Conservation (phyloP, 2,329 filamentous ascomycete species). For the Tolypocladium guangdongense region DNA sequence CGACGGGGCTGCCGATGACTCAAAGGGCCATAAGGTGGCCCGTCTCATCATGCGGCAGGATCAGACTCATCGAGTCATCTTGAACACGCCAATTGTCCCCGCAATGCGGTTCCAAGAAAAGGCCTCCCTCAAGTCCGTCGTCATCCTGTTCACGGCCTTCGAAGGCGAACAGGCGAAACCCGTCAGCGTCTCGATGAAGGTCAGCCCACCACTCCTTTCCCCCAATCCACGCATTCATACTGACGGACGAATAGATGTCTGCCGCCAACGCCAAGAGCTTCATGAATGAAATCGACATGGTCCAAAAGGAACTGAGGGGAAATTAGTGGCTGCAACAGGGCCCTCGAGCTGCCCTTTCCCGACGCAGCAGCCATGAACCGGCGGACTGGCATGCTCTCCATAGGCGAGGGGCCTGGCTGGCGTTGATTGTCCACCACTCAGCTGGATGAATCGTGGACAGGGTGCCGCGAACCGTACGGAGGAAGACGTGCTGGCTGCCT, state of each 20-base stretch:
- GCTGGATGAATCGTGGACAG: neutral
- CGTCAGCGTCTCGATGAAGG: conserved; percentile 51
- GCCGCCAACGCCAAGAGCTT: conserved; percentile 41
- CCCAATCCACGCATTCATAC: neutral
- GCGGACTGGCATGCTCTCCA: neutral
- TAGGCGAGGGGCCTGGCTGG: neutral
- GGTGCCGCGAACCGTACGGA: neutral
- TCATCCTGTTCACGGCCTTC: conserved; percentile 55
- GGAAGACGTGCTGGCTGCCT: neutral
- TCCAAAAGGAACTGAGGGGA: conserved; percentile 39
- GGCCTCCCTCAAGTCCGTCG: conserved; percentile 59
- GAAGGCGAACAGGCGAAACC: conserved; percentile 44
- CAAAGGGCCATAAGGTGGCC: conserved; percentile 35
- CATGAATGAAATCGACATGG: conserved; percentile 34
- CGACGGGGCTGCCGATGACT: conserved; percentile 20
- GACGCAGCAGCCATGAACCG: neutral
- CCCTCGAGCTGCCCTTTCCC: neutral
- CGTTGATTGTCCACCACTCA: neutral
- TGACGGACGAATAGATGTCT: conserved; percentile 34
- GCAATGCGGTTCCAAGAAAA: conserved; percentile 72
- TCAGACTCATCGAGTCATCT: conserved; percentile 72
- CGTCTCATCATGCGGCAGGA: conserved; percentile 88
- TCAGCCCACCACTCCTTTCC: conserved; percentile 19
- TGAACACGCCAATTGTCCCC: conserved; percentile 74
- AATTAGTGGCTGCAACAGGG: conserved; percentile 13